Evolutionary conservation across 139 green algal genomes (phyloP), one percentile per base, ranked within the genome.

Genomic region (Eudorina sp.): DNA sequence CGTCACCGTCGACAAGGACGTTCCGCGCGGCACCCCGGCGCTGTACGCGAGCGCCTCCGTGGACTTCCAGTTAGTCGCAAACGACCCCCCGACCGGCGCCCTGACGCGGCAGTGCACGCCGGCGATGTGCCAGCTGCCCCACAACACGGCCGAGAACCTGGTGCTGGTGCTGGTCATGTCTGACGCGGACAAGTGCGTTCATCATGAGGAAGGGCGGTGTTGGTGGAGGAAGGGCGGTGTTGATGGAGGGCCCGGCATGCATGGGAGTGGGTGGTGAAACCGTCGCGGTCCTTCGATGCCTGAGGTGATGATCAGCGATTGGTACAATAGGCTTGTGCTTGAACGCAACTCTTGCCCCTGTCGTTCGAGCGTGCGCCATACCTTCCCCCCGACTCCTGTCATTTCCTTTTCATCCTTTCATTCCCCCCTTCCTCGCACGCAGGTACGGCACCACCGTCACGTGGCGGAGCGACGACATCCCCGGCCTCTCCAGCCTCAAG

Each of bases 1-100:
- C 16, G 81, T 87, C 4, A 78, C 45, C 3, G 81, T 87, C 40
- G 27, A 25, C 31, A 87, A 87, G 81, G 64, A 38, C 0, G 64
- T 78, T 4, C 38, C 64, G 0, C 25, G 18, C 2, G 81, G 81
- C 23, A 43, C 81, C 0, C 29, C 62, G 2, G 6, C 64, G 0
- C 43, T 87, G 43, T 4, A 2, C 0, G 13, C 41, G 16, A 46
- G 40, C 2, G 11, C 41, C 7, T 48, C n/a, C 45, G 23, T 60
- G 7, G 25, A 21, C 41, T 41, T 86, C 55, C 27, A 41, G 3
- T 40, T 43, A 23, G 11, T 40, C 16, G 25, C 6, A 27, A 4
- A 25, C 27, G 34, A 34, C 38, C 74, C 53, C 40, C 78, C 78
- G 0, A 23, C 18, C 4, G 78, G 53, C 53, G n/a, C 38, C 29